A percentile compares a stretch with the other conserved stretches of the same genome.
These are phyloP conservation scores for Cercospora sojina DNA, from an alignment of 2,329 filamentous ascomycete species.

Conservation along the genomic window DNA sequence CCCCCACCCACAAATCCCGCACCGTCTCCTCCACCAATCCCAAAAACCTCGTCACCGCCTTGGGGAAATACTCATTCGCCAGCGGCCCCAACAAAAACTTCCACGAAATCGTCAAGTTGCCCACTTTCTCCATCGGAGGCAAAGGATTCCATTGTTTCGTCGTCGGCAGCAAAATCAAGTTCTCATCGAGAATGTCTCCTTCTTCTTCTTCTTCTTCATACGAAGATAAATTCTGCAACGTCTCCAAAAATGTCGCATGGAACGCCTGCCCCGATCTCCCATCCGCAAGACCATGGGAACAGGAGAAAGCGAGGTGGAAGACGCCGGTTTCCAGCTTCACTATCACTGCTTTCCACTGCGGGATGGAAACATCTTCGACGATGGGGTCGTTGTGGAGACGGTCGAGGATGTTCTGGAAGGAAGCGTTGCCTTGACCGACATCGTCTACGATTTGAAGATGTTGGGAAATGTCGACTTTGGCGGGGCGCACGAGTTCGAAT, in stretches of 20 bases:
- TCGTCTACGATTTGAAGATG: slow-evolving; percentile 41
- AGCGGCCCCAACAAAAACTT: slow-evolving; percentile 45
- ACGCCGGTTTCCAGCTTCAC: background rate
- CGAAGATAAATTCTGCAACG: slow-evolving; percentile 10
- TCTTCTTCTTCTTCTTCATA: background rate
- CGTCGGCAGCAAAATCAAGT: slow-evolving; percentile 24
- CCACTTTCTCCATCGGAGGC: slow-evolving; percentile 42
- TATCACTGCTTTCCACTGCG: slow-evolving; percentile 43
- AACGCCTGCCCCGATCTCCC: slow-evolving; percentile 47
- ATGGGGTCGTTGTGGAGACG: slow-evolving; percentile 41
- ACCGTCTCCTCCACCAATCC: slow-evolving; percentile 36
- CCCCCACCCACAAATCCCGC: slow-evolving; percentile 30
- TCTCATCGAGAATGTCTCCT: slow-evolving; percentile 2
- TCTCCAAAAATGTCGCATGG: slow-evolving; percentile 44
- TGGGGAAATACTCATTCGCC: slow-evolving; percentile 42
- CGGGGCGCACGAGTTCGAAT: slow-evolving; percentile 37
- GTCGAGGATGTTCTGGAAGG: slow-evolving; percentile 32
- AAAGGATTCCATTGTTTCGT: slow-evolving; percentile 20
- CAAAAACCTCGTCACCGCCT: slow-evolving; percentile 36
- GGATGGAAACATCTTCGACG: slow-evolving; percentile 29
- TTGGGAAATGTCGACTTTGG: slow-evolving; percentile 40
- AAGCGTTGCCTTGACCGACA: slow-evolving; percentile 18
- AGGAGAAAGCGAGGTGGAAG: slow-evolving; percentile 42
- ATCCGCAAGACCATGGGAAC: slow-evolving; percentile 48
- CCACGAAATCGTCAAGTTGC: slow-evolving; percentile 47